phyloP scores from a whole-genome alignment of 83 land plant species.

The Diphasiastrum complanatum region DNA sequence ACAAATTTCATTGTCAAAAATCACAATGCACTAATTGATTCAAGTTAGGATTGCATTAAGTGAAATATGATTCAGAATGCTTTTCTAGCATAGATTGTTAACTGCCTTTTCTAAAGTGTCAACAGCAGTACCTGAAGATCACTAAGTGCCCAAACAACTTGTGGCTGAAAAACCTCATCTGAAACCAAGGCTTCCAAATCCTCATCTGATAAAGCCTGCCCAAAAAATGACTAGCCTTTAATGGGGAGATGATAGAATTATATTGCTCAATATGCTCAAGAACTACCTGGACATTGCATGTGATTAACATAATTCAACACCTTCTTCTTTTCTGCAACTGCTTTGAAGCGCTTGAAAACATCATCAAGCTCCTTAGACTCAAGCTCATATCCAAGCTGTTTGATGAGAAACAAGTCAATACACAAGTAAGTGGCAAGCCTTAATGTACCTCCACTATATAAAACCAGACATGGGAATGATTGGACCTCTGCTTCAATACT shows the following conservation, averaged over 20 bases:
- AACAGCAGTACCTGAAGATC: conserved; percentile 28
- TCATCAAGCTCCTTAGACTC: conserved; percentile 65
- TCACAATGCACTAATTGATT: too few species aligned
- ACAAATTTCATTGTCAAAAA: too few species aligned
- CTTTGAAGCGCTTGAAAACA: conserved; percentile 77
- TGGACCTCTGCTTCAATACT: too few species aligned
- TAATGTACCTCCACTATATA: neutral
- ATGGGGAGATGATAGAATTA: too few species aligned
- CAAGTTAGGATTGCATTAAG: too few species aligned
- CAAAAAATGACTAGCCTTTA: neutral
- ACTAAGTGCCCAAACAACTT: conserved; percentile 59
- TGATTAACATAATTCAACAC: conserved; percentile 22
- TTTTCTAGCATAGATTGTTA: too few species aligned
- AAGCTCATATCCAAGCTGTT: conserved; percentile 77
- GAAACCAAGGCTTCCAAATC: conserved; percentile 71
- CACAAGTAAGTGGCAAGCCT: neutral
- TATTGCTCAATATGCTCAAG: too few species aligned
- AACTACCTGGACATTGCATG: neutral
- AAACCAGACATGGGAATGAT: neutral
- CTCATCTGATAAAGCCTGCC: conserved; percentile 61
- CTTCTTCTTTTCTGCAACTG: conserved; percentile 94
- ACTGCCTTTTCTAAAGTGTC: too few species aligned
- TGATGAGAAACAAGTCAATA: neutral
- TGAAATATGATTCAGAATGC: too few species aligned
- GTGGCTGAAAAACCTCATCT: conserved; percentile 85